Evolutionary conservation across 371 early-diverging fungal genomes (phyloP).

Genomic region (Nematocida minor): DNA sequence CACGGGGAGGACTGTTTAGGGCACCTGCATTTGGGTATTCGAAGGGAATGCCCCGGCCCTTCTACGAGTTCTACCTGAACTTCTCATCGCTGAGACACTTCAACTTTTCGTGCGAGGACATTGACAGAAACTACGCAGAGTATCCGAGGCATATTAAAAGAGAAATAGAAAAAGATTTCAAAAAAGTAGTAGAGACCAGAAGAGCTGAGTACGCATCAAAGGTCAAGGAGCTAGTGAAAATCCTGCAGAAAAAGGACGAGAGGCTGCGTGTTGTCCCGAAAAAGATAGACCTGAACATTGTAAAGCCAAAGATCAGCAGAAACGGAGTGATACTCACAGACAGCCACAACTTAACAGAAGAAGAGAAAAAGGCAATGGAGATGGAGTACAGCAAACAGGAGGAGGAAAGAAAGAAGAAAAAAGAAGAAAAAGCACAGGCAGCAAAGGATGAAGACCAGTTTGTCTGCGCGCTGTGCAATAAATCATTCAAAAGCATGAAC

Average conservation of each 20-base stretch:
- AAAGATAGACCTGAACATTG: constrained; percentile 20
- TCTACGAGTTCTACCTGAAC: constrained; percentile 34
- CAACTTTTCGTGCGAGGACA: constrained; percentile 41
- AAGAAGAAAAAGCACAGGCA: background rate
- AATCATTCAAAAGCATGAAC: constrained; percentile 48
- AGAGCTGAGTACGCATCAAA: constrained; percentile 13
- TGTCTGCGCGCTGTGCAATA: constrained; percentile 42
- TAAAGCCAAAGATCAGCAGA: constrained; percentile 33
- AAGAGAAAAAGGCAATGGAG: constrained; percentile 13
- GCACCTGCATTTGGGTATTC: constrained; percentile 49
- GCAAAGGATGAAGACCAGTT: constrained; percentile 8
- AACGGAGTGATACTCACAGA: constrained; percentile 39
- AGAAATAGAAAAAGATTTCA: constrained; percentile 35
- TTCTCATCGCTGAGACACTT: constrained; percentile 35
- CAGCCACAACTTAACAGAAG: constrained; percentile 15
- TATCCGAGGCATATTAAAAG: constrained; percentile 16
- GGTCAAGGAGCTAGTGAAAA: constrained; percentile 30
- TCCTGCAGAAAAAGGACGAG: constrained; percentile 32
- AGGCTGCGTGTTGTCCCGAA: background rate
- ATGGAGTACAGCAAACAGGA: background rate
- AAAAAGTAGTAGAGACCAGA: background rate
- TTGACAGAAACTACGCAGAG: background rate
- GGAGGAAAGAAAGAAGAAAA: background rate
- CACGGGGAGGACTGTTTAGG: constrained; percentile 10
- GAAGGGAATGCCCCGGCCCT: constrained; percentile 35